Conservation (phyloP, 345 rosid genomes). For the Raphanus raphanistrum region DNA sequence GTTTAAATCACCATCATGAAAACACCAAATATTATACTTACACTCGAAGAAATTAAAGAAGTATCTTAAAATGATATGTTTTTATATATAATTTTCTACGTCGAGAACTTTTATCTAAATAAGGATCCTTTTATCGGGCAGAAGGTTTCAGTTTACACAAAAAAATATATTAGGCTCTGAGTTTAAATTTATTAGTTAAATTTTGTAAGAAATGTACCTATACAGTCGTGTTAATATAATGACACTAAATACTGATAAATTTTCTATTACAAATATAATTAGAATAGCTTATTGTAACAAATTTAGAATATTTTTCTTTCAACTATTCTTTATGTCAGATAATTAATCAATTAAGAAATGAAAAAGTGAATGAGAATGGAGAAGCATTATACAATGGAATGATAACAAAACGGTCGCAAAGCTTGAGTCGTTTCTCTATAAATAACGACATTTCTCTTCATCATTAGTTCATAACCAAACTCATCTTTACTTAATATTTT, state of each 20-base stretch:
- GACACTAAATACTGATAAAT: background rate
- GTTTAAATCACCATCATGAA: background rate
- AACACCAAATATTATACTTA: background rate
- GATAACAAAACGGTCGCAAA: slow-evolving; percentile 20
- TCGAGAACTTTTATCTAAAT: background rate
- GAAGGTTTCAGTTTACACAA: background rate
- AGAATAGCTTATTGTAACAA: background rate
- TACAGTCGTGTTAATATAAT: background rate
- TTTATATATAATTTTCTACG: background rate
- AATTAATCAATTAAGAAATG: slow-evolving; percentile 20
- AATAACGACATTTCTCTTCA: slow-evolving; percentile 35
- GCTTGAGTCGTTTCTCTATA: slow-evolving; percentile 35
- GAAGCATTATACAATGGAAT: slow-evolving; percentile 28
- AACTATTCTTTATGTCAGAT: slow-evolving; percentile 1
- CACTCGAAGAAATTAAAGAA: too few relatives aligned
- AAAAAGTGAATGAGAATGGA: slow-evolving; percentile 22
- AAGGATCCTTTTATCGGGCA: background rate
- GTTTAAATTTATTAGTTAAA: background rate
- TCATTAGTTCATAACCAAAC: slow-evolving; percentile 23
- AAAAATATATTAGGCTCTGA: background rate
- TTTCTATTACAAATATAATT: background rate
- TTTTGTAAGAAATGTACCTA: background rate
- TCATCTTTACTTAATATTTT: slow-evolving; percentile 24
- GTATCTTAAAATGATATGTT: background rate
- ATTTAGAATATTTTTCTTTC: background rate